These are phyloP conservation scores for Trichoderma sp. DNA, from an alignment of 2,329 filamentous ascomycete genomes.

Conservation along the genomic window DNA sequence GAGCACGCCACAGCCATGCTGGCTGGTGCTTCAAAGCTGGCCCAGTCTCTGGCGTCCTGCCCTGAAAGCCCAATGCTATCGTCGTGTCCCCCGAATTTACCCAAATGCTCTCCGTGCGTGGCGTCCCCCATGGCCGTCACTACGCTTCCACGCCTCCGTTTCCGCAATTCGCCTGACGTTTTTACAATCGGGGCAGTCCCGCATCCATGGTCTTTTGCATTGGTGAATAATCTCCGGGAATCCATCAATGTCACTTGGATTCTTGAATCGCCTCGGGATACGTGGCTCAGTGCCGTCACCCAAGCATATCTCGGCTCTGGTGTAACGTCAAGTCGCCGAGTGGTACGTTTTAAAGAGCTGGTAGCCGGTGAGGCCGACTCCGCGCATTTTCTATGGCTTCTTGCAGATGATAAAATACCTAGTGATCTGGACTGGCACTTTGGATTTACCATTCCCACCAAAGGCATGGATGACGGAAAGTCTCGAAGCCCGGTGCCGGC, in stretches of 20 bases:
- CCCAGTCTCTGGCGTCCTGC: slow-evolving; percentile 74
- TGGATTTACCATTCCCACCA: slow-evolving; percentile 75
- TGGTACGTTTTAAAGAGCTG: slow-evolving; percentile 77
- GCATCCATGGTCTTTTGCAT: slow-evolving; percentile 83
- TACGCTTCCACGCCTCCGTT: slow-evolving; percentile 68
- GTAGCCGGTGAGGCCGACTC: slow-evolving; percentile 69
- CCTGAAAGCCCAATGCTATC: slow-evolving; percentile 69
- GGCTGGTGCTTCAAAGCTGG: slow-evolving; percentile 69
- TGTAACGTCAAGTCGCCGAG: slow-evolving; percentile 61
- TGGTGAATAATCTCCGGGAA: slow-evolving; percentile 64
- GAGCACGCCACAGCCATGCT: slow-evolving; percentile 74
- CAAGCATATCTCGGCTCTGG: slow-evolving; percentile 66
- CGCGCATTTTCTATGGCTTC: slow-evolving; percentile 76
- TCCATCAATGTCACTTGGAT: slow-evolving; percentile 65
- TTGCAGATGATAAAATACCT: slow-evolving; percentile 65
- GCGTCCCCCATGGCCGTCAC: slow-evolving; percentile 65
- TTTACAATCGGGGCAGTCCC: slow-evolving; percentile 88
- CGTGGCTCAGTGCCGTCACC: slow-evolving; percentile 75
- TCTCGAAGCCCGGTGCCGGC: slow-evolving; percentile 32
- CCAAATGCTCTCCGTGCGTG: slow-evolving; percentile 71
- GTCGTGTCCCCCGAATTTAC: slow-evolving; percentile 81
- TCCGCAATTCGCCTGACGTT: slow-evolving; percentile 68
- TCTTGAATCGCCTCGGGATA: slow-evolving; percentile 70
- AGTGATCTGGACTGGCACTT: slow-evolving; percentile 86
- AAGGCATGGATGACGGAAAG: slow-evolving; percentile 47